phyloP scores from a whole-genome alignment of 2,329 filamentous ascomycete genomes.

The Cladorrhinum sp. region DNA sequence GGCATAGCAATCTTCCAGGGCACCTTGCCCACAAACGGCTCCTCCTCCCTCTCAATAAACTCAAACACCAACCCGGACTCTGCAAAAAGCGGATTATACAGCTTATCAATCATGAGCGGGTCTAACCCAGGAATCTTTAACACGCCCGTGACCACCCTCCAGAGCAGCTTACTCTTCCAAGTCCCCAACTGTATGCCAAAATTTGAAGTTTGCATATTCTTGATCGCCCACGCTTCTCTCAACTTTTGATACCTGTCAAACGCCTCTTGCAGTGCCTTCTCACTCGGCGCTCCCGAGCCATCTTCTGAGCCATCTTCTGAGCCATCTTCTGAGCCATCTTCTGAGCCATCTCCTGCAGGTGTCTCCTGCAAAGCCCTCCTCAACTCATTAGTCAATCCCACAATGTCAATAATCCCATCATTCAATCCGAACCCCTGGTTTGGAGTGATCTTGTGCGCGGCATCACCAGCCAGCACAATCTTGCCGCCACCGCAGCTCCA shows the following conservation, averaged over 20 bases:
- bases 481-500: background rate
- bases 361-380: background rate
- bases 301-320: too few species aligned
- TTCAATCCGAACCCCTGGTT: conserved; percentile 7
- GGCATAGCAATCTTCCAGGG: background rate
- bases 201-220: background rate
- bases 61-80: background rate
- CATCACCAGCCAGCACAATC: conserved; percentile 10
- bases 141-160: background rate
- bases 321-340: too few species aligned
- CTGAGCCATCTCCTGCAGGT: background rate
- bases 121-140: background rate
- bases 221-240: background rate
- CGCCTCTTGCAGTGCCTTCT: background rate
- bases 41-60: background rate
- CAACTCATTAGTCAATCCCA: conserved; percentile 7
- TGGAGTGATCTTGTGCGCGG: conserved; percentile 9
- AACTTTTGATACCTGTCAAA: background rate
- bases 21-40: conserved; percentile 1
- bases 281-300: too few species aligned
- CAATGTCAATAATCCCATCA: conserved; percentile 7
- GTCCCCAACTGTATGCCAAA: background rate
- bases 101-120: background rate
- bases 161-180: background rate
- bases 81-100: background rate